These are phyloP conservation scores for Hymenoscyphus salicellus DNA, from an alignment of 2,329 filamentous ascomycete species.

Conservation along the genomic window DNA sequence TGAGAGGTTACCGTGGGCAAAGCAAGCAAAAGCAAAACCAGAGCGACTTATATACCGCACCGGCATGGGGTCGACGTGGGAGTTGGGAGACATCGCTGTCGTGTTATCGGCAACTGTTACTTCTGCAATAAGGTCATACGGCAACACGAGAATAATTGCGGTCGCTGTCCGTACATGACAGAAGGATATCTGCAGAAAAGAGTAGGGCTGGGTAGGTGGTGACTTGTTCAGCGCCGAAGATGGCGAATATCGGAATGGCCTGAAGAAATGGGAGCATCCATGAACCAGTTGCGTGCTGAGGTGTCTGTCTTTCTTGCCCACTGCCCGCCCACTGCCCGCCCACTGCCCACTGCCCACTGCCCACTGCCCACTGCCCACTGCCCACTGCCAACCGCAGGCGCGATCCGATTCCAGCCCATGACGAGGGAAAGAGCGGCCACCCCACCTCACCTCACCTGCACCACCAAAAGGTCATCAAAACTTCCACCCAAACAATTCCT, in stretches of 20 bases:
- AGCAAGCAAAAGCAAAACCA: background rate
- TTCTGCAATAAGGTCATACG: background rate
- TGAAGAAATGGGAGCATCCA: too few relatives aligned
- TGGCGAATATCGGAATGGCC: background rate
- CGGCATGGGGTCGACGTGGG: background rate
- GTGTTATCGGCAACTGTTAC: background rate
- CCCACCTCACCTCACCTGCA: background rate
- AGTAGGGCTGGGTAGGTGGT: background rate
- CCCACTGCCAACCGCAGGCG: background rate
- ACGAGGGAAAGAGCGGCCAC: background rate
- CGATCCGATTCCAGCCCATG: background rate
- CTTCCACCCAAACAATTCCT: background rate
- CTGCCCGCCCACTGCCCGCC: background rate
- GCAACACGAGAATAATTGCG: background rate
- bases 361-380: background rate
- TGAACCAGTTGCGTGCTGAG: background rate
- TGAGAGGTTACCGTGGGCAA: background rate
- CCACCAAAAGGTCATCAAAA: background rate
- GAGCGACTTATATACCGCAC: constrained; percentile 7
- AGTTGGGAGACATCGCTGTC: background rate
- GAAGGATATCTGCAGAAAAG: background rate
- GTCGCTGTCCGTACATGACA: background rate
- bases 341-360: background rate
- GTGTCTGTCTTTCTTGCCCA: background rate
- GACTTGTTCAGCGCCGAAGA: background rate